Conservation (phyloP, 2,329 filamentous ascomycete genomes). For the Cadophora sp. region DNA sequence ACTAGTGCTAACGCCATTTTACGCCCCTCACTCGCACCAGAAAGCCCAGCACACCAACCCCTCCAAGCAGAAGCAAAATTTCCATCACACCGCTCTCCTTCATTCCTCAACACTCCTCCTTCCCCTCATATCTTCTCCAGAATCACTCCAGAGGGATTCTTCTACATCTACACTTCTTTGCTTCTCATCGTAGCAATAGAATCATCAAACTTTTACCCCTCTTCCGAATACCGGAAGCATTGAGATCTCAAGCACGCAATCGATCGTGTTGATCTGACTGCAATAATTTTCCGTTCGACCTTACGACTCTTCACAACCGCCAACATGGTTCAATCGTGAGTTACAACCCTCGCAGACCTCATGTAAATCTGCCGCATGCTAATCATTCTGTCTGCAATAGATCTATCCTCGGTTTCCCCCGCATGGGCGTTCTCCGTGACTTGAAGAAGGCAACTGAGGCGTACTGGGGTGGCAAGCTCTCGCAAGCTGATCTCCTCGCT, state of each 20-base stretch:
- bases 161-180: slow-evolving; percentile 18
- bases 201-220: slow-evolving; percentile 11
- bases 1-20: slow-evolving; percentile 15
- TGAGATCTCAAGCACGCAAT: slow-evolving; percentile 30
- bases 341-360: slow-evolving; percentile 28
- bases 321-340: slow-evolving; percentile 68
- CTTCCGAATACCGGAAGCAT: slow-evolving; percentile 27
- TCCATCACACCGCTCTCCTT: slow-evolving; percentile 26
- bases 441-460: slow-evolving; percentile 99
- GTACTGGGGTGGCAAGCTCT: slow-evolving; percentile 96
- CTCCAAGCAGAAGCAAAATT: slow-evolving; percentile 22
- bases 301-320: slow-evolving; percentile 36
- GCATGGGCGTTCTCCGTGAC: slow-evolving; percentile 98
- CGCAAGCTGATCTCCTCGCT: slow-evolving; percentile 84
- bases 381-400: slow-evolving; percentile 32
- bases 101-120: slow-evolving; percentile 25
- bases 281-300: slow-evolving; percentile 25
- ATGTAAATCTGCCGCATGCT: slow-evolving; percentile 20
- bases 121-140: slow-evolving; percentile 20
- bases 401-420: slow-evolving; percentile 95
- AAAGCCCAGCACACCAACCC: slow-evolving; percentile 14
- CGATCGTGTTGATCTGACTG: slow-evolving; percentile 28
- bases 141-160: slow-evolving; percentile 24
- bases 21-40: slow-evolving; percentile 21
- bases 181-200: slow-evolving; percentile 16